These are phyloP conservation scores for Vachellia pachyceras DNA, from an alignment of 306 rosid species.

Conservation along the genomic window DNA sequence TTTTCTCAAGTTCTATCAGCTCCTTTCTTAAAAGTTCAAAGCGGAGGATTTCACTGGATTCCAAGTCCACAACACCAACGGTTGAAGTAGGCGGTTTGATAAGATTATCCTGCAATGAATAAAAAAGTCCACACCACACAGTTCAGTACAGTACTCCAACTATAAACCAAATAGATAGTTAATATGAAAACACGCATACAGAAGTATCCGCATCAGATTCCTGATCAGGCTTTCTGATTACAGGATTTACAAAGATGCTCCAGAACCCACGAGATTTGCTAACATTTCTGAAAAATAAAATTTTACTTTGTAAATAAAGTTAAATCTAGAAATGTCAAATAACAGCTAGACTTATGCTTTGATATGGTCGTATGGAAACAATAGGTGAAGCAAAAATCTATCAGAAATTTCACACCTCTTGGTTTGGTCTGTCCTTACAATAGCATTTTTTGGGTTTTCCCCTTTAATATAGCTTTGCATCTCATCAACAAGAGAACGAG, in stretches of 20 bases:
- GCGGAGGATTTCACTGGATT: conserved; percentile 76
- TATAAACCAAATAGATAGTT: conserved; percentile 29
- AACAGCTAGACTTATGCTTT: neutral
- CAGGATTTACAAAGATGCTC: conserved; percentile 61
- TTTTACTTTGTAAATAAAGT: conserved; percentile 4
- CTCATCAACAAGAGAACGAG: conserved; percentile 47
- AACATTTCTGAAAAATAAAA: conserved; percentile 44
- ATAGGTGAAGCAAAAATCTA: conserved; percentile 29
- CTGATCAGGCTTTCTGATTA: conserved; percentile 55
- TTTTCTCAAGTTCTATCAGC: conserved; percentile 84
- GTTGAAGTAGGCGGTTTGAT: conserved; percentile 58
- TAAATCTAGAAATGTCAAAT: conserved; percentile 1
- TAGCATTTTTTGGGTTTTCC: conserved; percentile 55
- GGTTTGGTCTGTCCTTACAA: conserved; percentile 46
- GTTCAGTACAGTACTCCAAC: conserved; percentile 32
- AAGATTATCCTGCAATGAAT: conserved; percentile 66
- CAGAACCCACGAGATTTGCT: conserved; percentile 61
- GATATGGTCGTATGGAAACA: conserved; percentile 26
- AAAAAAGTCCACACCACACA: conserved; percentile 36
- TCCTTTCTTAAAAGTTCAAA: conserved; percentile 85
- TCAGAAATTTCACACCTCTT: conserved; percentile 56
- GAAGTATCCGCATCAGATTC: conserved; percentile 56
- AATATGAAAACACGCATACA: conserved; percentile 49
- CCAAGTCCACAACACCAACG: conserved; percentile 51
- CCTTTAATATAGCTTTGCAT: conserved; percentile 50